Evolutionary conservation across 2,329 filamentous ascomycete species (phyloP).

Genomic region (Talaromyces funiculosus): DNA sequence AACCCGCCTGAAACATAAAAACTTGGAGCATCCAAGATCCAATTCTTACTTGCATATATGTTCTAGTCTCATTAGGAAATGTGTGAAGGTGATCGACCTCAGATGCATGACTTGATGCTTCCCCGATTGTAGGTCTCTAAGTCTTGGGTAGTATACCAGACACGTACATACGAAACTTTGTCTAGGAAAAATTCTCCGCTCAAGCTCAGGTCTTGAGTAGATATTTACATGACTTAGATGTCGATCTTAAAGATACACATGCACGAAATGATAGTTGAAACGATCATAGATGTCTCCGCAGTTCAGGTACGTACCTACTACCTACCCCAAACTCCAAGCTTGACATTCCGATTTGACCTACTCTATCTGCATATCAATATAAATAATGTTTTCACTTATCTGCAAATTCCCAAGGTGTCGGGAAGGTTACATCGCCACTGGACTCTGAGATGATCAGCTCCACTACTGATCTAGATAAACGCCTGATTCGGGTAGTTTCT

Average conservation of each 20-base stretch:
- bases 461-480: too few relatives aligned
- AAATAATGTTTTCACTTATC: too few relatives aligned
- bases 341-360: neutral
- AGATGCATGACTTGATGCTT: neutral
- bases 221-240: neutral
- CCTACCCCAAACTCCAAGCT: neutral
- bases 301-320: neutral
- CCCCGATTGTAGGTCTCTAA: neutral
- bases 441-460: neutral
- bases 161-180: neutral
- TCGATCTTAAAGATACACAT: neutral
- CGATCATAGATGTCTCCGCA: neutral
- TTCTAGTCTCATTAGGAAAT: neutral
- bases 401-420: neutral
- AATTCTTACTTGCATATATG: constrained; percentile 1
- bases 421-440: neutral
- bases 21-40: neutral
- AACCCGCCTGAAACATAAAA: neutral
- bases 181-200: neutral
- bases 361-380: neutral
- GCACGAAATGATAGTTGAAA: neutral
- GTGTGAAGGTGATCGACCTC: neutral
- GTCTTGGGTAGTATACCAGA: neutral
- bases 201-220: neutral
- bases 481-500: too few relatives aligned